Percentiles rank a stretch among this genome's conserved stretches.
phyloP scores from a whole-genome alignment of 2,329 filamentous ascomycete genomes.

The Colletotrichum sidae region DNA sequence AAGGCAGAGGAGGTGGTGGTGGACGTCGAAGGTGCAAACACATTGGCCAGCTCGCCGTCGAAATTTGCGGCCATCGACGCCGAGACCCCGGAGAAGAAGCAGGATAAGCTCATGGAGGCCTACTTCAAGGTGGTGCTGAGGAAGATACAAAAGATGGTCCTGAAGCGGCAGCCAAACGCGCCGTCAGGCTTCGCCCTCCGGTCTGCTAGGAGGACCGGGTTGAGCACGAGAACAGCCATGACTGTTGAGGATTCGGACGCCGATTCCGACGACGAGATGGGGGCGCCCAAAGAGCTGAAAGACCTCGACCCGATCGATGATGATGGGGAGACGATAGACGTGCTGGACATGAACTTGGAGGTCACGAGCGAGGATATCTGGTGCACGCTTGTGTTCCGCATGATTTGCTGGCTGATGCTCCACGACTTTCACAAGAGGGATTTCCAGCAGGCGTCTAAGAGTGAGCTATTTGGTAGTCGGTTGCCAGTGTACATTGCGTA shows the following conservation, averaged over 20 bases:
- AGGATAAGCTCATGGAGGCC: slow-evolving; percentile 62
- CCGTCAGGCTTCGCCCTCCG: slow-evolving; percentile 5
- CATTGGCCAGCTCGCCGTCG: slow-evolving; percentile 17
- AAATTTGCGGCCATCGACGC: slow-evolving; percentile 60
- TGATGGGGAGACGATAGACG: slow-evolving; percentile 2
- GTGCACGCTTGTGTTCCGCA: slow-evolving; percentile 66
- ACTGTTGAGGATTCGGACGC: too few relatives aligned
- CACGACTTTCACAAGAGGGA: slow-evolving; percentile 69
- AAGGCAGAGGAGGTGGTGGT: slow-evolving; percentile 12
- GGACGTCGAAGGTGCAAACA: slow-evolving; percentile 14
- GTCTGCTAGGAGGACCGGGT: too few relatives aligned
- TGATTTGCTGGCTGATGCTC: slow-evolving; percentile 69
- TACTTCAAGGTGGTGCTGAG: slow-evolving; percentile 61
- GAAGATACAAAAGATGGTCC: slow-evolving; percentile 44
- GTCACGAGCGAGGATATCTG: slow-evolving; percentile 55
- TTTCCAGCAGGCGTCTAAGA: slow-evolving; percentile 60
- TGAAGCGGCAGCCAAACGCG: not conserved
- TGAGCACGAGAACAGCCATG: too few relatives aligned
- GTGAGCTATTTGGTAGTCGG: slow-evolving; percentile 64
- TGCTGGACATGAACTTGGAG: slow-evolving; percentile 5
- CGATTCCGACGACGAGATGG: too few relatives aligned
- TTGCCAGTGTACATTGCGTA: slow-evolving; percentile 66
- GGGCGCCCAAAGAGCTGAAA: not conserved
- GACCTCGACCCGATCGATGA: not conserved
- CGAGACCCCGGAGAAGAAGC: slow-evolving; percentile 60